Base-by-base conservation (phyloP, 2,329 filamentous ascomycete species). In the Curvularia verruculosa region DNA sequence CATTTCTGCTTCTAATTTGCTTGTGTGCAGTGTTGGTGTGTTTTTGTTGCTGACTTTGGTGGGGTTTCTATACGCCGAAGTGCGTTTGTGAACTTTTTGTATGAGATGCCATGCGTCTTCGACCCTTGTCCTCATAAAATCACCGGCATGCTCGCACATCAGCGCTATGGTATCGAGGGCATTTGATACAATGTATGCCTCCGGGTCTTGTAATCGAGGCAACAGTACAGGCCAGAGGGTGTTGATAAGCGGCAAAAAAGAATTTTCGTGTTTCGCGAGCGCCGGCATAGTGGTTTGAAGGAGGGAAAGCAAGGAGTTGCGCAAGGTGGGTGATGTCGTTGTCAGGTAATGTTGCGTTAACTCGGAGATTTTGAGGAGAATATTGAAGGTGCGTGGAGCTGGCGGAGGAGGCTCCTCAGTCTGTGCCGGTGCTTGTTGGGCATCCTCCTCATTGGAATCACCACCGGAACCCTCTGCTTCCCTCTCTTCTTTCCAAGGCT, bases 341-440 rank as follows among this genome's bases (percentile, higher is more conserved):
- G 94, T 92, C 10, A 99, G 84, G 75, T 97, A 95, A 72, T 96
- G 89, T 70, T 96, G 93, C 5, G 92, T 94, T 1, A 96, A 86
- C 47, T 85, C 85, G 23, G 92, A 87, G 54, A 99, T 95, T 55
- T 88, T 89, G 31, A 92, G 83, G 3, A 98, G 85, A 10, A 97
- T 83, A n/a, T 82, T 82, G 75, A 96, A 96, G 0, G 90, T 91
- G 63, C 90, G 89, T 44, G 89, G 90, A 34, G 84, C 78, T 0
- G 88, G 87, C n/a, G 87, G 86, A 19, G 84, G 81, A 55, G 85
- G 83, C 28, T 84, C 80, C 21, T 75, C 63, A 9, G 54, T 45
- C 24, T 63, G 24, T 66, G 69, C 60, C 54, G 67, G 34, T 29
- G 70, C 53, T 8, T 70, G 60, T 34, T 71, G 34, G 15, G 1